Evolutionary conservation across 768 basidiomycete species (phyloP).

Genomic region (Exidia glandulosa): DNA sequence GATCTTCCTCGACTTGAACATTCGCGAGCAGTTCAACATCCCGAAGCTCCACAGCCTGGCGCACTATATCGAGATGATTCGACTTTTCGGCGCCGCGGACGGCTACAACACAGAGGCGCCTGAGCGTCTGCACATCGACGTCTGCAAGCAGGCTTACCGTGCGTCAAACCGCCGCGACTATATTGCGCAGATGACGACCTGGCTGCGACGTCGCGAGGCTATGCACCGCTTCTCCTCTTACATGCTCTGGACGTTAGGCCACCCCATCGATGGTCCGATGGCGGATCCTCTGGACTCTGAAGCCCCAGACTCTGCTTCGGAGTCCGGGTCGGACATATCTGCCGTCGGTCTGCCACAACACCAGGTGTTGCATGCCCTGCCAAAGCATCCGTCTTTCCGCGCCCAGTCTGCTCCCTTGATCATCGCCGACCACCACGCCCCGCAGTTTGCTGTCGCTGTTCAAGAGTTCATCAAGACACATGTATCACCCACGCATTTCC

Average conservation of each 20-base stretch:
- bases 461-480: not conserved
- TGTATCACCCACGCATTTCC: not conserved
- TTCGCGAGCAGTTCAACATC: conserved; percentile 23
- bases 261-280: not conserved
- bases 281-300: not conserved
- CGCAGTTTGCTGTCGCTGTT: not conserved
- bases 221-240: conserved; percentile 17
- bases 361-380: too few species aligned
- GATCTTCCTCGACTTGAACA: conserved; percentile 18
- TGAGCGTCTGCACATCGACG: conserved; percentile 34
- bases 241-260: conserved; percentile 14
- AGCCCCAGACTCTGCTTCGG: not conserved
- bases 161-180: conserved; percentile 20
- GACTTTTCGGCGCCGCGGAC: conserved; percentile 17
- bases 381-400: not conserved
- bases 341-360: too few species aligned
- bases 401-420: not conserved
- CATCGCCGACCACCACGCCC: not conserved
- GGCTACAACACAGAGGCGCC: conserved; percentile 25
- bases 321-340: too few species aligned
- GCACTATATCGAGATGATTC: conserved; percentile 20
- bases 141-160: conserved; percentile 25
- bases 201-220: conserved; percentile 26
- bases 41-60: conserved; percentile 24
- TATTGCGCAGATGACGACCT: conserved; percentile 29